Base-by-base conservation (phyloP, 2,329 filamentous ascomycete genomes). In the Decorospora gaudefroyi region DNA sequence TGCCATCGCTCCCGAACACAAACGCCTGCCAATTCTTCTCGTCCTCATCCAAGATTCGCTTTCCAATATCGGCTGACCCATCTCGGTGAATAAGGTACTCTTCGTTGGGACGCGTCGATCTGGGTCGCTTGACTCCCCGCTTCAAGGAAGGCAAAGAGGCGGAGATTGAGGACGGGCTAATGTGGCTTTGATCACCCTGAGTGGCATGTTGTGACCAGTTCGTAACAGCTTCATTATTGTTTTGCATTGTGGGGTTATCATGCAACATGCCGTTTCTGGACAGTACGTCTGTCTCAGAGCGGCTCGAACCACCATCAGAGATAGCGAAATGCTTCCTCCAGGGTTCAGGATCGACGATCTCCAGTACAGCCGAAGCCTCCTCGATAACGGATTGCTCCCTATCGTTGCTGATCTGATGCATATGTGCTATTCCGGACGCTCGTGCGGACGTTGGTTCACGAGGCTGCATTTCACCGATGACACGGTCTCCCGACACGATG, bases 21-120 rank as follows among this genome's bases (percentile, higher is more conserved):
- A 69, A 67, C 9, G 40, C 55, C 51, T 48, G 64, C 69, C 69
- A 72, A 22, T 67, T 40, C 34, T 46, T 44, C 34, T 69, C 67
- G 27, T 58, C 53, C 9, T 55, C 46, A 19, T 56, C 36, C 21
- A 41, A 18, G 17, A 22, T 35, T 28, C 19, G 37, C 21, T 28
- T 18, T 28, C 26, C 36, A 30, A 23, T 48, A 18, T 11, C 19
- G n/a, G 19, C 17, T 42, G 19, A 17, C 10, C 21, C 4, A 15
- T 35, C 12, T n/a, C 25, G 31, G 17, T 39, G 17, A 31, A 35
- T 19, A n/a, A 6, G 8, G 11, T 25, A 15, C 17, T 29, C 33
- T 13, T 18, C 31, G n/a, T 19, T 17, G 12, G 13, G 18, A 28
- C 25, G 38, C 36, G 28, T 28, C 21, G 25, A 11, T 17, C 23